Evolutionary conservation across 371 early-diverging fungal species (phyloP).

Genomic region (Capniomyces stellatus): DNA sequence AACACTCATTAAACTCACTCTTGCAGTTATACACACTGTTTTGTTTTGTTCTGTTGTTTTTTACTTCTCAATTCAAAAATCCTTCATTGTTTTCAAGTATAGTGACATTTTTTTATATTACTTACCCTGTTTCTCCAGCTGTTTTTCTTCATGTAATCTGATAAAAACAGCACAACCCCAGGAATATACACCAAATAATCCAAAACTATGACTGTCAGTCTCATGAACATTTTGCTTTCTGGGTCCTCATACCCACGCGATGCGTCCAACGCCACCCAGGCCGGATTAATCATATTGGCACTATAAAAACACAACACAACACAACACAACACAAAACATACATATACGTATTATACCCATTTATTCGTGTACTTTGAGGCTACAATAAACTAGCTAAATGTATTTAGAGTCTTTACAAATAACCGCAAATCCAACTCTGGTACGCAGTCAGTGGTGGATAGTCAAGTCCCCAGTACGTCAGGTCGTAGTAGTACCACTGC

Average conservation of each 20-base stretch:
- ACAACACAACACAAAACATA: no score
- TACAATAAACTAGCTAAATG: no score
- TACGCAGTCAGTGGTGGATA: slow-evolving; percentile 92
- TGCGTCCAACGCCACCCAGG: slow-evolving; percentile 62
- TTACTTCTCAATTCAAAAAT: slow-evolving; percentile 9
- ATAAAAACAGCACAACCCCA: slow-evolving; percentile 38
- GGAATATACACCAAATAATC: slow-evolving; percentile 63
- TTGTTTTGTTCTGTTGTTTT: no score
- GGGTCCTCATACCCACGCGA: slow-evolving; percentile 69
- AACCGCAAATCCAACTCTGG: slow-evolving; percentile 71
- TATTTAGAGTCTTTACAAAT: slow-evolving; percentile 18
- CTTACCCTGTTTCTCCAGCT: slow-evolving; percentile 21
- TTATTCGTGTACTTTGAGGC: no score
- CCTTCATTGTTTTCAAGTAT: neutral
- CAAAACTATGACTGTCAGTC: slow-evolving; percentile 54
- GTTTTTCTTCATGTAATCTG: neutral
- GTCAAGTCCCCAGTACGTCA: slow-evolving; percentile 88
- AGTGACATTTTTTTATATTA: slow-evolving; percentile 1
- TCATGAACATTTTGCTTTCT: slow-evolving; percentile 70
- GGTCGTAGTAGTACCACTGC: slow-evolving; percentile 76
- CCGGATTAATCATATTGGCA: slow-evolving; percentile 54
- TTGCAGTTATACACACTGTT: no score
- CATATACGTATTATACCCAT: no score
- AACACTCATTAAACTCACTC: no score
- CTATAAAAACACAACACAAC: neutral